Percentiles rank a stretch among this genome's conserved stretches.
These are phyloP conservation scores for Lactuca saligna DNA, from an alignment of 129 eudicot species.

Conservation along the genomic window DNA sequence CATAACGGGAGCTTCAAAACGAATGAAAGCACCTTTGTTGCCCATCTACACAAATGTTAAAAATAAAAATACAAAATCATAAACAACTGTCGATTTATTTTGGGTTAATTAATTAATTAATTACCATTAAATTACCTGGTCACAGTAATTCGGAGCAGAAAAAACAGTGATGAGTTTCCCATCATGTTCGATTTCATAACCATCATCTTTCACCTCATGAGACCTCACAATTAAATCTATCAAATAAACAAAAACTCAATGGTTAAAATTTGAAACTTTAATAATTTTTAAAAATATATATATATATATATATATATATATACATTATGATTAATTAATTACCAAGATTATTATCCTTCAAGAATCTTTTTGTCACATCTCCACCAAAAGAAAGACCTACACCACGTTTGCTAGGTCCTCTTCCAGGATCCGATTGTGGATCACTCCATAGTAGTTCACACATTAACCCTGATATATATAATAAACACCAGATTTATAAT, in stretches of 20 bases:
- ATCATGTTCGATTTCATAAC: constrained; percentile 93
- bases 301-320: too few relatives aligned
- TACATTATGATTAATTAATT: neutral
- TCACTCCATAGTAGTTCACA: constrained; percentile 99
- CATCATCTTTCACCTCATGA: constrained; percentile 99
- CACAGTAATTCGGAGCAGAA: constrained; percentile 98
- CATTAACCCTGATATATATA: constrained; percentile 92
- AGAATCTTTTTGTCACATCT: constrained; percentile 89
- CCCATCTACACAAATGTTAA: constrained; percentile 68
- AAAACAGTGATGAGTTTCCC: constrained; percentile 96
- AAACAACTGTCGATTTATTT: constrained; percentile 6
- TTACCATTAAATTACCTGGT: constrained; percentile 58
- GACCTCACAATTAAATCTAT: constrained; percentile 95
- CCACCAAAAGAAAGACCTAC: constrained; percentile 96
- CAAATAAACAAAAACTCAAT: constrained; percentile 3
- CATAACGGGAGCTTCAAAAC: constrained; percentile 84
- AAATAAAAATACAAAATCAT: too few relatives aligned
- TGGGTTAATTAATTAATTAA: too few relatives aligned
- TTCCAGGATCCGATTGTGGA: constrained; percentile 92
- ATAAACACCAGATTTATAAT: neutral
- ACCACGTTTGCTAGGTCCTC: constrained; percentile 99
- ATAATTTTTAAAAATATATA: too few relatives aligned
- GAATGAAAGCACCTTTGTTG: constrained; percentile 96
- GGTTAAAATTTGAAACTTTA: too few relatives aligned
- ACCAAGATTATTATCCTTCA: constrained; percentile 91